These are phyloP conservation scores for Solanum lycopersicoides DNA, from an alignment of 257 asterid genomes.

Conservation along the genomic window DNA sequence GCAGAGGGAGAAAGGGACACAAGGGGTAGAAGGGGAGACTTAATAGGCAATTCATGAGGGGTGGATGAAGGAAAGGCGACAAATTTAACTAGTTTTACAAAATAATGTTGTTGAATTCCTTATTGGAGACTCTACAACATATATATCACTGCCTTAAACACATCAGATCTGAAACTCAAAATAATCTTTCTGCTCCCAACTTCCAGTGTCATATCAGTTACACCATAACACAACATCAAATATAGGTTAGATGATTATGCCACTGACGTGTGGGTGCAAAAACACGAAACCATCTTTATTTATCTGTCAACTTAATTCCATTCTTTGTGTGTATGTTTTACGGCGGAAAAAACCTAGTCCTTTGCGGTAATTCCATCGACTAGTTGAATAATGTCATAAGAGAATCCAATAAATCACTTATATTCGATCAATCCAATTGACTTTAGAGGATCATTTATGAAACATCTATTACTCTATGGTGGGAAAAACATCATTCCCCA, in stretches of 20 bases:
- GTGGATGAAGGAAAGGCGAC: too few relatives aligned
- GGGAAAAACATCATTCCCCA: neutral
- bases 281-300: slow-evolving; percentile 36
- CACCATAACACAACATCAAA: slow-evolving; percentile 16
- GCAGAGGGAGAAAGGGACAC: too few relatives aligned
- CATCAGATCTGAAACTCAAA: too few relatives aligned
- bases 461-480: slow-evolving; percentile 55
- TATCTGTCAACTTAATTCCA: slow-evolving; percentile 34
- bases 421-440: slow-evolving; percentile 2
- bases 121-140: too few relatives aligned
- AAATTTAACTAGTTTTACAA: too few relatives aligned
- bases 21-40: too few relatives aligned
- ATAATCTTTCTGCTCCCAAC: too few relatives aligned
- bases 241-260: slow-evolving; percentile 56
- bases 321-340: slow-evolving; percentile 66
- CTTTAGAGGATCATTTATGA: slow-evolving; percentile 6
- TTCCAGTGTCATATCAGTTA: neutral
- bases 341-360: slow-evolving; percentile 35
- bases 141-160: too few relatives aligned
- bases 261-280: slow-evolving; percentile 32
- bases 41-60: too few relatives aligned
- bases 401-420: slow-evolving; percentile 36
- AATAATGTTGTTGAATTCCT: too few relatives aligned
- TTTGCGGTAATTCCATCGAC: slow-evolving; percentile 30
- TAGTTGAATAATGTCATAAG: slow-evolving; percentile 20